Evolutionary conservation across 139 green algal genomes (phyloP).

Genomic region (Chlamydomonas applanata): DNA sequence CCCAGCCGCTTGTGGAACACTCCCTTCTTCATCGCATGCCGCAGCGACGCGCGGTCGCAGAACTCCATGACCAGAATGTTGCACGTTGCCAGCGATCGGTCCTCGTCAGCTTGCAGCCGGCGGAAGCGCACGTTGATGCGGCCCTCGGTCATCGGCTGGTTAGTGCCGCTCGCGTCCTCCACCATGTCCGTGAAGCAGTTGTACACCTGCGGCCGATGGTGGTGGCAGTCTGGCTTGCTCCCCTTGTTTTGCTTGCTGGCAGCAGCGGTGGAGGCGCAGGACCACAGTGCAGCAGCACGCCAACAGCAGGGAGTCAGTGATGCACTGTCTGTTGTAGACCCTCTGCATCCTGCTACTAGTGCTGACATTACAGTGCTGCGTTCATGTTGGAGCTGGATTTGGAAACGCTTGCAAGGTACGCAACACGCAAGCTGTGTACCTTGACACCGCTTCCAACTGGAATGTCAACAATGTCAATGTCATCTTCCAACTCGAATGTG

Average conservation of each 20-base stretch:
- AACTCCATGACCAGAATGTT: conserved; percentile 56
- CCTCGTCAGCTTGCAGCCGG: conserved; percentile 53
- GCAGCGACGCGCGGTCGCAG: conserved; percentile 34
- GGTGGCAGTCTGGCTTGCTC: conserved; percentile 9
- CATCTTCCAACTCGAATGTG: too few relatives aligned
- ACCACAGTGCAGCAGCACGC: neutral
- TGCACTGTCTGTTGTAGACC: too few relatives aligned
- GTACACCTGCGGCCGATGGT: conserved; percentile 53
- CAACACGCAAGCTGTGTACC: too few relatives aligned
- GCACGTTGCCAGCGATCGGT: conserved; percentile 54
- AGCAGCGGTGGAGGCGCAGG: neutral
- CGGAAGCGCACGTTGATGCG: conserved; percentile 61
- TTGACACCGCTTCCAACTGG: too few relatives aligned
- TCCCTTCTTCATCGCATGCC: conserved; percentile 61
- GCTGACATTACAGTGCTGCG: too few relatives aligned
- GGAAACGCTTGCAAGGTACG: too few relatives aligned
- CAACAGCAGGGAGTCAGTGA: too few relatives aligned
- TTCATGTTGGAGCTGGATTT: too few relatives aligned
- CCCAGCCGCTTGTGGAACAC: conserved; percentile 62
- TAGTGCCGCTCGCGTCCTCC: conserved; percentile 49
- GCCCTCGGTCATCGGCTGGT: conserved; percentile 27
- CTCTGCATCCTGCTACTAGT: too few relatives aligned
- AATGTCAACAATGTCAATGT: too few relatives aligned
- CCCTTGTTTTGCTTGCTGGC: neutral
- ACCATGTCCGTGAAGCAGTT: conserved; percentile 68